These are phyloP conservation scores for Suillus luteus DNA, from an alignment of 768 basidiomycete species.

Conservation along the genomic window DNA sequence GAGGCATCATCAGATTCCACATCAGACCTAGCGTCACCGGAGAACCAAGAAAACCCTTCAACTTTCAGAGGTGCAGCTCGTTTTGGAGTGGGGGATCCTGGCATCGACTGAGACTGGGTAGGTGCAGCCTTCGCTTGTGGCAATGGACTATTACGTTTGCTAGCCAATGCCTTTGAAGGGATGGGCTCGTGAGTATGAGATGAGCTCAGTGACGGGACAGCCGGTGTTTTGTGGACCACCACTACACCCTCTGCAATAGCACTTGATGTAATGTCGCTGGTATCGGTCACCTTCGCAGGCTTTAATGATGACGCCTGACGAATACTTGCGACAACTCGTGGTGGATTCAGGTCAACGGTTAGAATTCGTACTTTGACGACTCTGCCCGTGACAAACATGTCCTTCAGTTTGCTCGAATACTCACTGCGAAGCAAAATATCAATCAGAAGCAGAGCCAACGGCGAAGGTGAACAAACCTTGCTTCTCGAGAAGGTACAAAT, in stretches of 20 bases:
- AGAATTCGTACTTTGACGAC: conserved; percentile 84
- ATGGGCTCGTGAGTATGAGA: conserved; percentile 49
- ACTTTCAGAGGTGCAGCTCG: conserved; percentile 45
- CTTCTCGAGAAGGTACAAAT: conserved; percentile 76
- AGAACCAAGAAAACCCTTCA: conserved; percentile 75
- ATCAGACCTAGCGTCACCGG: conserved; percentile 35
- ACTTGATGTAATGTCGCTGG: conserved; percentile 77
- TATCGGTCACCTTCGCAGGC: conserved; percentile 52
- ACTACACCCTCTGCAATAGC: conserved; percentile 69
- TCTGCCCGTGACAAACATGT: conserved; percentile 76
- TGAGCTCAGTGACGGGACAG: conserved; percentile 64
- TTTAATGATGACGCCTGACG: conserved; percentile 68
- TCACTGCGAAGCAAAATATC: conserved; percentile 2
- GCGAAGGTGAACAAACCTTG: conserved; percentile 55
- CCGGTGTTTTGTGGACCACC: conserved; percentile 85
- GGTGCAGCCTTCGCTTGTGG: conserved; percentile 56
- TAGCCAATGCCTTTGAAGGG: conserved; percentile 87
- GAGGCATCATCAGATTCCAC: conserved; percentile 44
- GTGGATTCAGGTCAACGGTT: conserved; percentile 54
- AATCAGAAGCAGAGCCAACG: background rate
- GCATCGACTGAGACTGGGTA: conserved; percentile 2
- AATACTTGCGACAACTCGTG: conserved; percentile 81
- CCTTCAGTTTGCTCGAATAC: conserved; percentile 71
- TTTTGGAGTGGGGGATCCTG: background rate
- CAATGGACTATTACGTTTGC: conserved; percentile 65